Evolutionary conservation across 2,329 filamentous ascomycete species (phyloP), one percentile per base, ranked within the genome.

Genomic region (Claviceps maximensis): DNA sequence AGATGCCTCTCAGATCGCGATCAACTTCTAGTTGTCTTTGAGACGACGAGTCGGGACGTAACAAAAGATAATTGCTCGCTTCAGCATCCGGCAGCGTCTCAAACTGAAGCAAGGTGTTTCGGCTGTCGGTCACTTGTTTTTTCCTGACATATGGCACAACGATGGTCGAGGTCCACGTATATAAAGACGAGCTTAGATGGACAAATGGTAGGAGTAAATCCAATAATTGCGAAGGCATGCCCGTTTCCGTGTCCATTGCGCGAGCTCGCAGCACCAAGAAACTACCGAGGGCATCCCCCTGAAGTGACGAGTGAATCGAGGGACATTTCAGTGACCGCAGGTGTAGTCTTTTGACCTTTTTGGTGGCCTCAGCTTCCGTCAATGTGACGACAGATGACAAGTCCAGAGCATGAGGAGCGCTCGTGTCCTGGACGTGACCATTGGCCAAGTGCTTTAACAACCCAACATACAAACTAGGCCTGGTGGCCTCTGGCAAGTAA

Each of bases 401-500:
- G 61, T 87, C 81, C 47, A 87, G 62, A 17, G 76, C 70, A 44
- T 70, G 61, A 25, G 70, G 61, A 25, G 70, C 63, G 29, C 65
- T 58, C 31, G 65, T 60, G 23, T 71, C 65, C 29, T 70, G 65
- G 42, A 77, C 70, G 21, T 74, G 66, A 50, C 71, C 72, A 4
- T 70, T 69, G 42, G 71, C 73, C 55, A 89, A 69, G 51, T 80
- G 75, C 59, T 77, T 67, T 19, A 89, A 62, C 50, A 87, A 77
- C 15, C 71, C 70, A 19, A 79, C 71, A 63, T 90, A 90, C 47
- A 72, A 65, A n/a, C 68, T 68, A 5, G 87, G 81, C 5, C 78
- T 77, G 5, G 81, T 63, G 45, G 78, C 83, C 66, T 91, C 87
- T 27, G 89, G 88, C 1, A 94, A 74, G 63, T 84, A 87, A 21